Conservation (phyloP, 768 basidiomycete genomes). For the Suillus bovinus region DNA sequence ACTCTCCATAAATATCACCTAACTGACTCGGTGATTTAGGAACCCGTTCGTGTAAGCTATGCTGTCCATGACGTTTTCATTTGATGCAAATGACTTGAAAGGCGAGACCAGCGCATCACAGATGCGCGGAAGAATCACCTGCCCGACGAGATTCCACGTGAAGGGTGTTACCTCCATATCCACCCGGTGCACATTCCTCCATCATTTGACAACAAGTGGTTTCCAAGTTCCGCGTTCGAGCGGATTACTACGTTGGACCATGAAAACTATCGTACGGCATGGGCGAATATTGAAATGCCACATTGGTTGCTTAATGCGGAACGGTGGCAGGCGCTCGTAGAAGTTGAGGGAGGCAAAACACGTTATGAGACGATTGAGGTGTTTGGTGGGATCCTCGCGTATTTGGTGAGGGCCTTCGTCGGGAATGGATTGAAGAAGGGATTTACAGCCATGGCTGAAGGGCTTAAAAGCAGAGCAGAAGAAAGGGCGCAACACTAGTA, state of each 20-base stretch:
- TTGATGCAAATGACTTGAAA: slow-evolving; percentile 20
- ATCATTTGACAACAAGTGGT: slow-evolving; percentile 42
- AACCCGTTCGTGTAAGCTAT: slow-evolving; percentile 63
- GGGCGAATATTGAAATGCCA: slow-evolving; percentile 46
- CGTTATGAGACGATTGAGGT: slow-evolving; percentile 66
- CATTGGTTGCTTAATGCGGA: slow-evolving; percentile 51
- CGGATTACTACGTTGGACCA: slow-evolving; percentile 52
- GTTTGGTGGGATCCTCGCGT: slow-evolving; percentile 57
- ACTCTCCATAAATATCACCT: slow-evolving; percentile 3
- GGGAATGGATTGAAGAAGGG: slow-evolving; percentile 43
- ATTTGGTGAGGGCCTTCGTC: slow-evolving; percentile 48
- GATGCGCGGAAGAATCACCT: slow-evolving; percentile 43
- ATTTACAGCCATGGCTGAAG: slow-evolving; percentile 56
- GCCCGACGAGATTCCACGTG: slow-evolving; percentile 44
- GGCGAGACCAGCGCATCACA: slow-evolving; percentile 50
- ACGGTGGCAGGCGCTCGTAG: slow-evolving; percentile 62
- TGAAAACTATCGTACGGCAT: slow-evolving; percentile 56
- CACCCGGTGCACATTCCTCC: slow-evolving; percentile 60
- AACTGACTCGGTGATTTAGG: slow-evolving; percentile 38
- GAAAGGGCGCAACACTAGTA: no score
- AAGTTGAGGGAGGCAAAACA: slow-evolving; percentile 49
- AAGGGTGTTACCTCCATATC: slow-evolving; percentile 50
- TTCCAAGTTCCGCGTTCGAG: slow-evolving; percentile 42
- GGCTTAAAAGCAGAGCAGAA: slow-evolving; percentile 55
- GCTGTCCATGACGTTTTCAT: not conserved